These are phyloP conservation scores for Eruca vesicaria DNA, from an alignment of 441 rosid species.

Conservation along the genomic window DNA sequence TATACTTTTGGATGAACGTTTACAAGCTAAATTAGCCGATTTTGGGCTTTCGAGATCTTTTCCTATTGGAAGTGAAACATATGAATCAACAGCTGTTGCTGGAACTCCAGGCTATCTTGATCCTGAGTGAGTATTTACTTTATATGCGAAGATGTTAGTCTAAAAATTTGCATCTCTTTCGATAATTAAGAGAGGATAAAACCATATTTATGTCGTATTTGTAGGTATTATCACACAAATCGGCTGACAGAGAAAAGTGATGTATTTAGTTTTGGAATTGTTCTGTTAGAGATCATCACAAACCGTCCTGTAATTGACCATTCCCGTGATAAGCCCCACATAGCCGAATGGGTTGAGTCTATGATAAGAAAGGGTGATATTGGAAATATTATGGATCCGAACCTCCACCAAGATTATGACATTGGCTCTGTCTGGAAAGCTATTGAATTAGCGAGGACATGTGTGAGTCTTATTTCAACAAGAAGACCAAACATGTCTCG, in stretches of 20 bases:
- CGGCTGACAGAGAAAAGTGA: conserved; percentile 9
- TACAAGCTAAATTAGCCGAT: conserved; percentile 43
- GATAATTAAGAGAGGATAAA: no score
- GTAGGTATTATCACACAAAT: background rate
- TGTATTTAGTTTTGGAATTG: conserved; percentile 11
- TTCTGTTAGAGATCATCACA: background rate
- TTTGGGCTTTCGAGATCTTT: conserved; percentile 43
- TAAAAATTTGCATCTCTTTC: no score
- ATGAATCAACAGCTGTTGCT: conserved; percentile 35
- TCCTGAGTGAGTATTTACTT: conserved; percentile 46
- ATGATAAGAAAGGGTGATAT: background rate
- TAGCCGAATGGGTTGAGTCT: background rate
- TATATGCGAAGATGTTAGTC: no score
- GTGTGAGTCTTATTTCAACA: background rate
- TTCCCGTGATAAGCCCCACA: background rate
- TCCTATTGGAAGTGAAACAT: conserved; percentile 9
- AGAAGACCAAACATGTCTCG: conserved; percentile 2
- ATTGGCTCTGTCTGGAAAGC: background rate
- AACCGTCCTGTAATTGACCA: background rate
- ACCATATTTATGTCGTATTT: background rate
- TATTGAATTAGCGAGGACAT: background rate
- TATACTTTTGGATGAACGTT: conserved; percentile 32
- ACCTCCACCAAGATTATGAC: background rate
- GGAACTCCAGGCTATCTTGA: conserved; percentile 49
- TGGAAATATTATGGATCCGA: conserved; percentile 17